Conservation (phyloP, 1,139 yeast species). For the Zygosaccharomyces sapae region DNA sequence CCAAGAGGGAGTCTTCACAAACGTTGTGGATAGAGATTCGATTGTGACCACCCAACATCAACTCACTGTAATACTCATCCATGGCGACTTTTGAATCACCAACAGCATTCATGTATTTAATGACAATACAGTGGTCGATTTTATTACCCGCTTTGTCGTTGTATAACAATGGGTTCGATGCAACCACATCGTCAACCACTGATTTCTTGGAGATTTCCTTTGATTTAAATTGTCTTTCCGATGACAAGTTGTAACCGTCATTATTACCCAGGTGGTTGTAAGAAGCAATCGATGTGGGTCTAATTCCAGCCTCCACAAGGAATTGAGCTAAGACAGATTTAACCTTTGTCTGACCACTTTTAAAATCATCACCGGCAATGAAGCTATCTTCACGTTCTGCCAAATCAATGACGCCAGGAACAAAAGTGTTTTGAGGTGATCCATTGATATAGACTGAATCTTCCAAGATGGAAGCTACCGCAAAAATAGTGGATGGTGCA, state of each 20-base stretch:
- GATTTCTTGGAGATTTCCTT: constrained; percentile 92
- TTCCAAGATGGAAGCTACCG: constrained; percentile 88
- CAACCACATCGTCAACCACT: constrained; percentile 92
- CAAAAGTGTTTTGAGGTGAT: constrained; percentile 95
- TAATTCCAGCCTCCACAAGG: constrained; percentile 95
- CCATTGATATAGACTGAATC: constrained; percentile 89
- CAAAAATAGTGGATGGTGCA: constrained; percentile 87
- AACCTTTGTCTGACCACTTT: constrained; percentile 93
- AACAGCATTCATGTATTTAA: constrained; percentile 89
- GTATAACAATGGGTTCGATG: constrained; percentile 80
- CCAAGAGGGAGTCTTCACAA: constrained; percentile 92
- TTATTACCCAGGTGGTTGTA: constrained; percentile 96
- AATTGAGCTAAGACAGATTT: constrained; percentile 94
- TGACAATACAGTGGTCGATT: constrained; percentile 92
- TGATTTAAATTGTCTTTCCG: constrained; percentile 90
- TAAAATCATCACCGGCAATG: constrained; percentile 97
- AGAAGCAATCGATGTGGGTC: constrained; percentile 89
- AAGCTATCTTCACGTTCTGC: constrained; percentile 74
- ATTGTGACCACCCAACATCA: constrained; percentile 97
- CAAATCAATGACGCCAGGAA: constrained; percentile 87
- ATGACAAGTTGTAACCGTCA: constrained; percentile 87
- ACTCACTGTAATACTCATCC: constrained; percentile 96
- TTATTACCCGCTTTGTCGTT: constrained; percentile 73
- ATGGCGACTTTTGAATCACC: constrained; percentile 97
- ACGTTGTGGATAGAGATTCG: constrained; percentile 91